A percentile compares a stretch with the other conserved stretches of the same genome.
Conservation (phyloP, 352 stramenopile genomes). For the Phytopythium boreale region DNA sequence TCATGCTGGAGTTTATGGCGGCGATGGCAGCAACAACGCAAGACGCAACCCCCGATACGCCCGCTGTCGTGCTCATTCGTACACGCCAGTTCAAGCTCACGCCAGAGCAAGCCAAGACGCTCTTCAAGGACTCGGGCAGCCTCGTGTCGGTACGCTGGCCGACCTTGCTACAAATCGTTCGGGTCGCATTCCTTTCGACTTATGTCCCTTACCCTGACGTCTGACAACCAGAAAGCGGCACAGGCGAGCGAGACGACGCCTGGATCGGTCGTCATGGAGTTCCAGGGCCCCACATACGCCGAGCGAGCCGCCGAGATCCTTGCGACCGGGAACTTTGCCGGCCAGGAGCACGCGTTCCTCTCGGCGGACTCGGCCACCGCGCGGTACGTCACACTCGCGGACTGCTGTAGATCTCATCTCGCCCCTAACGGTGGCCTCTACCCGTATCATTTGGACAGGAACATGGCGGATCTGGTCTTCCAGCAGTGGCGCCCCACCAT, state of each 20-base stretch:
- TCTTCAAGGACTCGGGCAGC: conserved; percentile 23
- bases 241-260: conserved; percentile 21
- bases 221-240: conserved; percentile 24
- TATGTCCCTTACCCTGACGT: not conserved
- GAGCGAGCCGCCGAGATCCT: conserved; percentile 19
- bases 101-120: conserved; percentile 23
- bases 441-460: conserved; percentile 11
- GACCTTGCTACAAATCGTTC: not conserved
- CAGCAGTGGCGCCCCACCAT: conserved; percentile 46
- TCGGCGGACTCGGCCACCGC: conserved; percentile 24
- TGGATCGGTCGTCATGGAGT: conserved; percentile 61
- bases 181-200: not conserved
- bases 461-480: conserved; percentile 45
- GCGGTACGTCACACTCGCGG: conserved; percentile 17
- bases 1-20: conserved; percentile 50
- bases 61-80: conserved; percentile 30
- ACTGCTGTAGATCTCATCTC: conserved; percentile 2
- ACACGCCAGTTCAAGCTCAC: conserved; percentile 54
- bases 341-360: conserved; percentile 18
- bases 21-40: conserved; percentile 16
- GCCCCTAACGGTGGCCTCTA: not conserved
- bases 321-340: conserved; percentile 18
- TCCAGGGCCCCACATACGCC: conserved; percentile 30
- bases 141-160: conserved; percentile 13
- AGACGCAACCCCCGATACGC: not conserved